A percentile compares a stretch with the other conserved stretches of the same genome.
Evolutionary conservation across 2,329 filamentous ascomycete species (phyloP).

Genomic region (Furcasterigmium sp.): DNA sequence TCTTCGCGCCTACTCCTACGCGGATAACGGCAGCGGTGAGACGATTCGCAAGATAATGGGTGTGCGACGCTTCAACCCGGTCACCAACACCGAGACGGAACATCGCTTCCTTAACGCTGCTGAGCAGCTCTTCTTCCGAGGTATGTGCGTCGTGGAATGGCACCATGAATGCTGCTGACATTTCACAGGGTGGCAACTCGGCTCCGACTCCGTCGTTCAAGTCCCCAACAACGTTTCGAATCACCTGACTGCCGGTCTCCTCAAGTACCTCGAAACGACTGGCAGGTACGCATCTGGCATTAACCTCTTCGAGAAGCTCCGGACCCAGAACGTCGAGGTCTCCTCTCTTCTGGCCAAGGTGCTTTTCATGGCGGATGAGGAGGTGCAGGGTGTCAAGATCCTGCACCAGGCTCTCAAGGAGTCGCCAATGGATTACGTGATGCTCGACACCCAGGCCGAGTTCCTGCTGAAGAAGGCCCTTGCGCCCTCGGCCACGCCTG

Average conservation of each 20-base stretch:
- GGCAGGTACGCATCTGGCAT: conserved; percentile 92
- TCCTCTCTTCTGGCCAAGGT: conserved; percentile 89
- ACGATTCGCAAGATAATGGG: conserved; percentile 95
- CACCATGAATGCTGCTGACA: conserved; percentile 12
- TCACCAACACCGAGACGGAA: conserved; percentile 97
- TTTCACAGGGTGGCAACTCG: conserved; percentile 77
- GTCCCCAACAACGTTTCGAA: conserved; percentile 96
- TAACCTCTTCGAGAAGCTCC: conserved; percentile 94
- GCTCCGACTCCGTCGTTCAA: conserved; percentile 94
- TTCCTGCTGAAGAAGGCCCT: conserved; percentile 83
- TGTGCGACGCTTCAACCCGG: conserved; percentile 94
- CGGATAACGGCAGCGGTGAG: conserved; percentile 90
- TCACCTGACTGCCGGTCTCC: conserved; percentile 85
- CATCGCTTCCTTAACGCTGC: conserved; percentile 93
- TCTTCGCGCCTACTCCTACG: conserved; percentile 90
- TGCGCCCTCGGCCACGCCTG: conserved; percentile 42
- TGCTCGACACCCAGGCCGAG: conserved; percentile 89
- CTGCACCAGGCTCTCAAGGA: conserved; percentile 86
- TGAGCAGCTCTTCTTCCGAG: conserved; percentile 91
- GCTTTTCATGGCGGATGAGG: conserved; percentile 90
- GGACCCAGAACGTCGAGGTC: conserved; percentile 85
- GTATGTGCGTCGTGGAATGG: conserved; percentile 34
- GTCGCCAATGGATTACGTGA: conserved; percentile 94
- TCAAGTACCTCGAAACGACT: conserved; percentile 93
- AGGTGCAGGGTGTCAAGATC: conserved; percentile 88